Base-by-base conservation (phyloP, 139 green algal species). In the Micromonas commoda region DNA sequence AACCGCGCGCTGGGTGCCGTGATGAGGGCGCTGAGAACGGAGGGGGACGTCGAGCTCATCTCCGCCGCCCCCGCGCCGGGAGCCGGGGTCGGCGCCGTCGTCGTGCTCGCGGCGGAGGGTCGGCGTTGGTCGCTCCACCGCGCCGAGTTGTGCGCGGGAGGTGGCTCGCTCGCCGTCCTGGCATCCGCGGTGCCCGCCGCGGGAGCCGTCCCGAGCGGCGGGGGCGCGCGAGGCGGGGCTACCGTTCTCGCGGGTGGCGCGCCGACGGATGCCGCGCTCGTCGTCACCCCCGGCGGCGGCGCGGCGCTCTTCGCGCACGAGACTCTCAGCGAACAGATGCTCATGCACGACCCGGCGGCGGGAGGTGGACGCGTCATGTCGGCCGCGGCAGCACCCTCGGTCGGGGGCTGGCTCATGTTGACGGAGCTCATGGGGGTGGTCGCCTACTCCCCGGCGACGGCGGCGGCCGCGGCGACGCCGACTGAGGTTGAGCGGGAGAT, bases 161-260 rank as follows among this genome's bases (percentile, higher is more conserved):
- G 13, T 4, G 64, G 33, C 64, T 26, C 64, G n/a, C 45, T 71
- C 26, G 29, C 13, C 28, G 3, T 71, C 64, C 26, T 71, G 3
- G 64, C 64, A 38, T 71, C 64, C n/a, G 4, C 64, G 33, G 26
- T 71, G 4, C 64, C 64, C 28, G 4, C 64, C 29, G 64, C 64
- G 13, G 64, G 64, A 71, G 24, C 64, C 32, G 13, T 71, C 21
- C 64, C 64, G 23, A 16, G 9, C 9, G 45, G 45, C 45, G 45
- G 45, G 9, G 28, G 4, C 29, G 4, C 21, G 3, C 3, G 32
- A 4, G 21, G 3, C 3, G 3, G 29, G 4, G 29, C 28, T 4
- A 32, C 26, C 23, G 13, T 71, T 3, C 28, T 52, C 64, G 64
- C 45, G 4, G 29, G 33, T 19, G 64, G 64, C 28, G 64, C 45